Conservation (phyloP, 768 basidiomycete species). For the Coprinopsis marcescibilis region DNA sequence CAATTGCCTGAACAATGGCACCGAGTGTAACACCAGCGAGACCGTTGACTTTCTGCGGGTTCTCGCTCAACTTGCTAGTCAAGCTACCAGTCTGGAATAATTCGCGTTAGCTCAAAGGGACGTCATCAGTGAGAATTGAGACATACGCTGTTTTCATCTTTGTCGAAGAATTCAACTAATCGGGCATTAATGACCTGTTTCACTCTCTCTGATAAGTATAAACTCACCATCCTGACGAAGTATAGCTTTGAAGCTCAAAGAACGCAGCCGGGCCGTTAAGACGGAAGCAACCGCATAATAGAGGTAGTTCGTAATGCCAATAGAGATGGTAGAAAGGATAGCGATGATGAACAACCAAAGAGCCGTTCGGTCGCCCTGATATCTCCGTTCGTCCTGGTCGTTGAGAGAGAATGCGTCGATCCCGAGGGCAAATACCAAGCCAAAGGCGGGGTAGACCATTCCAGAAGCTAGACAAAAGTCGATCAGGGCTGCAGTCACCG, state of each 20-base stretch:
- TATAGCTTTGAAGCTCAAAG: slow-evolving; percentile 61
- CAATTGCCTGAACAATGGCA: slow-evolving; percentile 59
- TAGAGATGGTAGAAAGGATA: slow-evolving; percentile 45
- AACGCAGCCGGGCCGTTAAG: slow-evolving; percentile 58
- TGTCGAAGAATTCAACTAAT: slow-evolving; percentile 71
- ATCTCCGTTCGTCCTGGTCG: slow-evolving; percentile 35
- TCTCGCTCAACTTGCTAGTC: slow-evolving; percentile 63
- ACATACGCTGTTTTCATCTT: slow-evolving; percentile 61
- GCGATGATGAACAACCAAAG: slow-evolving; percentile 77
- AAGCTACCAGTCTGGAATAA: slow-evolving; percentile 55
- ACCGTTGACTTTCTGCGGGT: slow-evolving; percentile 75
- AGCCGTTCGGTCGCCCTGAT: slow-evolving; percentile 63
- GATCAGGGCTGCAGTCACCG: too few species aligned
- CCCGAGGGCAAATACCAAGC: slow-evolving; percentile 61
- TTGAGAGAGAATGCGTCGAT: slow-evolving; percentile 49
- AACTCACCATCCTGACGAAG: slow-evolving; percentile 71
- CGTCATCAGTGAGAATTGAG: neutral
- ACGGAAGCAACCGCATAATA: slow-evolving; percentile 59
- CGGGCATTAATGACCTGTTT: slow-evolving; percentile 5
- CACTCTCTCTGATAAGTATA: neutral
- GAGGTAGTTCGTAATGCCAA: slow-evolving; percentile 55
- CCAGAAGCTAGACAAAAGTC: too few species aligned
- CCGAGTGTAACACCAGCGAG: slow-evolving; percentile 78
- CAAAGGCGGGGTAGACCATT: slow-evolving; percentile 50
- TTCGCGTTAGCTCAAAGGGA: slow-evolving; percentile 9